A percentile compares a stretch with the other conserved stretches of the same genome.
These are phyloP conservation scores for Penstemon newberryi DNA, from an alignment of 257 asterid genomes.

Conservation along the genomic window DNA sequence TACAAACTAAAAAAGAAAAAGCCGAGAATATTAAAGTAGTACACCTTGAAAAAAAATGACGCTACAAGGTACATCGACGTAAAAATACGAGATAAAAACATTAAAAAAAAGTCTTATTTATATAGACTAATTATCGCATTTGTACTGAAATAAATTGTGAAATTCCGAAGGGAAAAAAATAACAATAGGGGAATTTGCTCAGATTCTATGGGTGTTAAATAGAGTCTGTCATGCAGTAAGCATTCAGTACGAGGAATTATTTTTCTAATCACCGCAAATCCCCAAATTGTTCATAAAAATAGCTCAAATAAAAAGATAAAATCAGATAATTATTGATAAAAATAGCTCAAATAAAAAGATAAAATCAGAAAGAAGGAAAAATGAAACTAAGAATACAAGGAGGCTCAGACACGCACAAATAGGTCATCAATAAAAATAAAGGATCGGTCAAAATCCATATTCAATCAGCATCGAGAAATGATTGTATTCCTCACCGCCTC, in stretches of 20 bases:
- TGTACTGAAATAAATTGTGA: not conserved
- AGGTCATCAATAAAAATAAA: slow-evolving; percentile 47
- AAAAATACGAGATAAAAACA: not conserved
- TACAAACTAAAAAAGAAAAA: too few species aligned
- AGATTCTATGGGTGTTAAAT: slow-evolving; percentile 66
- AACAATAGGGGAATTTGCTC: slow-evolving; percentile 32
- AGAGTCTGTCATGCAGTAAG: slow-evolving; percentile 55
- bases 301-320: not conserved
- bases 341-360: not conserved
- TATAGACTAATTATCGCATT: not conserved
- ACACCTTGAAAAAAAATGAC: not conserved
- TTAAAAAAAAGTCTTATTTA: not conserved
- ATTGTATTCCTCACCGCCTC: slow-evolving; percentile 52
- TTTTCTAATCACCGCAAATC: slow-evolving; percentile 47
- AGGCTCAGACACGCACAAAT: slow-evolving; percentile 93
- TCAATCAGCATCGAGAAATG: slow-evolving; percentile 76
- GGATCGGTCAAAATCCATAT: slow-evolving; percentile 12
- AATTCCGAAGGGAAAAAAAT: not conserved
- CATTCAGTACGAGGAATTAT: slow-evolving; percentile 67
- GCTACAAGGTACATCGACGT: not conserved
- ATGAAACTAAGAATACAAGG: not conserved
- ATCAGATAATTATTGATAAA: not conserved
- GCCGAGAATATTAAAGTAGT: not conserved
- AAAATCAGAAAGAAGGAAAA: not conserved
- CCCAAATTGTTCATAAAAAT: not conserved